A percentile compares a stretch with the other conserved stretches of the same genome.
Conservation (phyloP, 2,329 filamentous ascomycete genomes). For the Tolypocladium cylindrosporum region DNA sequence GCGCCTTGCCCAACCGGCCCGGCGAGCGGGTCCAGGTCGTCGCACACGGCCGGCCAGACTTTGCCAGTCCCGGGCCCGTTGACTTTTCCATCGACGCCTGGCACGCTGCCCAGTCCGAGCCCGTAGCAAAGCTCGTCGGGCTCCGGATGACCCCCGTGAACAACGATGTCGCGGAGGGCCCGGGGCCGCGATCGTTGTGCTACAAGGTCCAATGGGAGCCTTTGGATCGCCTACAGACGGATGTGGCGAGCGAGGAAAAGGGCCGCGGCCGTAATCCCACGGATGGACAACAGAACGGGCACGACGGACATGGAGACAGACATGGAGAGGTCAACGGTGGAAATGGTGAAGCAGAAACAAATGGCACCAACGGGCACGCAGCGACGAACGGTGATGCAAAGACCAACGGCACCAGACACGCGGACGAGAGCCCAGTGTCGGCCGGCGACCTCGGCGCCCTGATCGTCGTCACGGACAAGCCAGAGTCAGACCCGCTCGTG, state of each 20-base stretch:
- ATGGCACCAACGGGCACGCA: background rate
- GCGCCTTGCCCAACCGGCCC: constrained; percentile 10
- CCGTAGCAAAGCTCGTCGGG: constrained; percentile 25
- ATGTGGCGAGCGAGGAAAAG: background rate
- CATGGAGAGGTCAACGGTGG: background rate
- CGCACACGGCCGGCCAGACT: constrained; percentile 13
- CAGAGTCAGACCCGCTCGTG: constrained; percentile 8
- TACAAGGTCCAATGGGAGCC: constrained; percentile 36
- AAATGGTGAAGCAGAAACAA: background rate
- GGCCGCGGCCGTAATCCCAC: background rate
- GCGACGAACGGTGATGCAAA: background rate
- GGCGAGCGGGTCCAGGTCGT: constrained; percentile 19
- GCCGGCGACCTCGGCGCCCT: constrained; percentile 1
- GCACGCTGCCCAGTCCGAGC: constrained; percentile 11
- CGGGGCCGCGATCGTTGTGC: constrained; percentile 22
- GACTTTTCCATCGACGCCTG: constrained; percentile 25
- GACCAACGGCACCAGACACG: background rate
- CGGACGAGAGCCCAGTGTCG: background rate
- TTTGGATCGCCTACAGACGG: constrained; percentile 6
- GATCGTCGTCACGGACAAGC: constrained; percentile 14
- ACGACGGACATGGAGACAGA: background rate
- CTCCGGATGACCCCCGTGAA: constrained; percentile 31
- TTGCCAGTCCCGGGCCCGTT: constrained; percentile 14
- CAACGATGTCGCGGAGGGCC: constrained; percentile 15
- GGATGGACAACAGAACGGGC: background rate